These are phyloP conservation scores for Pisolithus tinctorius DNA, from an alignment of 768 basidiomycete species.

Conservation along the genomic window DNA sequence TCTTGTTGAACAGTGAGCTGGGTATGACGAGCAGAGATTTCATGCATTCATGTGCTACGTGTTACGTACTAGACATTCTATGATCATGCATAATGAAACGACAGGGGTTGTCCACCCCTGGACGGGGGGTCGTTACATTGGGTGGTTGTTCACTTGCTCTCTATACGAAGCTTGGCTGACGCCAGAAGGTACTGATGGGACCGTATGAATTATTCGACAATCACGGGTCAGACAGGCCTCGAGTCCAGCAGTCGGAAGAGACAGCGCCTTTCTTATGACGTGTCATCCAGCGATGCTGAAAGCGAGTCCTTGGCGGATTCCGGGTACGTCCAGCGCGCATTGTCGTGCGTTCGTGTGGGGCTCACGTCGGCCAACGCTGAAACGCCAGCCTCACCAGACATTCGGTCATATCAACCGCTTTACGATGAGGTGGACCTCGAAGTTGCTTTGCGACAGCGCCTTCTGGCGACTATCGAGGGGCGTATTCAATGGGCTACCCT, in stretches of 20 bases:
- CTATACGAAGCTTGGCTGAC: background rate
- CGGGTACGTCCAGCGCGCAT: slow-evolving; percentile 10
- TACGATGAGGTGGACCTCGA: slow-evolving; percentile 39
- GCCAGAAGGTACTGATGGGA: slow-evolving; percentile 14
- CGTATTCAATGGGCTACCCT: slow-evolving; percentile 41
- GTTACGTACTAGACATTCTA: too few relatives aligned
- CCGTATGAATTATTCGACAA: slow-evolving; percentile 18
- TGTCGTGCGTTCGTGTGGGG: background rate
- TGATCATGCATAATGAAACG: too few relatives aligned
- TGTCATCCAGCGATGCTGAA: slow-evolving; percentile 8
- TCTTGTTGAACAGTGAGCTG: slow-evolving; percentile 11
- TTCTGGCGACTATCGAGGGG: slow-evolving; percentile 36
- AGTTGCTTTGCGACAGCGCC: slow-evolving; percentile 34
- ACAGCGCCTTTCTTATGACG: background rate
- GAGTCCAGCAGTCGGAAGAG: slow-evolving; percentile 10
- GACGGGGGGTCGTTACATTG: too few relatives aligned
- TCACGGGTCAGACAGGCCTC: slow-evolving; percentile 10
- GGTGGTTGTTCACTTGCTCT: too few relatives aligned
- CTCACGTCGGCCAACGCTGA: background rate
- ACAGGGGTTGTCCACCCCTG: too few relatives aligned
- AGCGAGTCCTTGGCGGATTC: slow-evolving; percentile 5
- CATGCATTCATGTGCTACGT: too few relatives aligned
- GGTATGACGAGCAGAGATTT: background rate
- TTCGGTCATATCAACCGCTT: slow-evolving; percentile 12
- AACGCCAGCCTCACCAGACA: slow-evolving; percentile 10